A percentile compares a stretch with the other conserved stretches of the same genome.
Conservation (phyloP, 108 stramenopile species). For the Nitzschia inconspicua region DNA sequence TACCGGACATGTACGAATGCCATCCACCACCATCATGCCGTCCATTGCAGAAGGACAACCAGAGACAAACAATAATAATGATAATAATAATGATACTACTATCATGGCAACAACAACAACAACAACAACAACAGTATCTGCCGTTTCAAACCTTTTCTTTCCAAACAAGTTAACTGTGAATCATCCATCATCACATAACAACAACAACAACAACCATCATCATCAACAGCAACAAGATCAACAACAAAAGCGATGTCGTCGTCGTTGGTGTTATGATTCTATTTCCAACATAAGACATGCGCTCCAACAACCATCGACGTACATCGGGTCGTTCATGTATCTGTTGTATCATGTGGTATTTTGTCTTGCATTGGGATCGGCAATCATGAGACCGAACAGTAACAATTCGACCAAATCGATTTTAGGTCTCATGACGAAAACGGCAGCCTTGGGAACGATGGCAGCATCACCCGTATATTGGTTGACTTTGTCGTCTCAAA, state of each 20-base stretch:
- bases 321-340: constrained; percentile 18
- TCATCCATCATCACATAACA: too few relatives aligned
- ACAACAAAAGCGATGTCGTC: too few relatives aligned
- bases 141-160: neutral
- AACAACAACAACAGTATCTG: neutral
- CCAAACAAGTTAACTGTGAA: too few relatives aligned
- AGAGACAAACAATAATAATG: neutral
- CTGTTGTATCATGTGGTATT: constrained; percentile 63
- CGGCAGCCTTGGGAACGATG: constrained; percentile 36
- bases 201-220: too few relatives aligned
- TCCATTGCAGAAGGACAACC: too few relatives aligned
- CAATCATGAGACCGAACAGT: constrained; percentile 53
- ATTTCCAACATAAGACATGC: neutral
- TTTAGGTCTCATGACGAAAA: constrained; percentile 38
- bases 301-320: constrained; percentile 1
- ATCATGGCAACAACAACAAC: neutral
- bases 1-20: too few relatives aligned
- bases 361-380: constrained; percentile 59
- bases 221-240: too few relatives aligned
- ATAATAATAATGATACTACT: neutral
- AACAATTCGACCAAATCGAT: constrained; percentile 4
- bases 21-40: too few relatives aligned
- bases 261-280: neutral
- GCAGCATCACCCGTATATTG: constrained; percentile 23
- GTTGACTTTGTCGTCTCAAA: constrained; percentile 12